Base-by-base conservation (phyloP, 2,329 filamentous ascomycete genomes). In the Neofusicoccum sp. region DNA sequence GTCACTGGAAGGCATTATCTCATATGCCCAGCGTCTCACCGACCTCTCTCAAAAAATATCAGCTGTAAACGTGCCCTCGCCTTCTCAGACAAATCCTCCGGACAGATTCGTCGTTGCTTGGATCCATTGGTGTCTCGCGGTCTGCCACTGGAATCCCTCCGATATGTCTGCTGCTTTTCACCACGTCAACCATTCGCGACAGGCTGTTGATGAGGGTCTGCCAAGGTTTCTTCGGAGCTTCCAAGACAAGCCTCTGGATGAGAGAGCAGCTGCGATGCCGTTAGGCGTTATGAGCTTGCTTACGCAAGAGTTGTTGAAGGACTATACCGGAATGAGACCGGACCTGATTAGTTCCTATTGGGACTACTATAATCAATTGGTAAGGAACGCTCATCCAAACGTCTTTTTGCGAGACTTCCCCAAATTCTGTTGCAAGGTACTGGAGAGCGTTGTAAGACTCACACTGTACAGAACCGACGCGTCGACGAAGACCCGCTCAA, bases 401-500 rank as follows among this genome's bases (percentile, higher is more conserved):
- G n/a, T n/a, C n/a, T n/a, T n/a, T n/a, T n/a, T n/a, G n/a, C n/a
- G n/a, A n/a, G n/a, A n/a, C n/a, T n/a, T n/a, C n/a, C n/a, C n/a
- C n/a, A n/a, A n/a, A n/a, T n/a, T n/a, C n/a, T n/a, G n/a, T n/a
- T n/a, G n/a, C n/a, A n/a, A n/a, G n/a, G n/a, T n/a, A n/a, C n/a
- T n/a, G n/a, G n/a, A n/a, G n/a, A n/a, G n/a, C n/a, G n/a, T n/a
- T n/a, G n/a, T n/a, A n/a, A n/a, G n/a, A n/a, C n/a, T n/a, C n/a
- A n/a, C 12, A 40, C 4, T n/a, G 12, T 7, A n/a, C 51, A 57
- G 51, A 48, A 47, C 31, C 43, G 44, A 16, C 33, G 45, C 56
- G 30, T 59, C 36, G 56, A 59, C 33, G 56, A 59, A 38, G 56
- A 59, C 36, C 56, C 56, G 16, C 45, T 48, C 56, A 49, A 59